Conservation (phyloP, 2,329 filamentous ascomycete species). For the Diaporthe sp. region DNA sequence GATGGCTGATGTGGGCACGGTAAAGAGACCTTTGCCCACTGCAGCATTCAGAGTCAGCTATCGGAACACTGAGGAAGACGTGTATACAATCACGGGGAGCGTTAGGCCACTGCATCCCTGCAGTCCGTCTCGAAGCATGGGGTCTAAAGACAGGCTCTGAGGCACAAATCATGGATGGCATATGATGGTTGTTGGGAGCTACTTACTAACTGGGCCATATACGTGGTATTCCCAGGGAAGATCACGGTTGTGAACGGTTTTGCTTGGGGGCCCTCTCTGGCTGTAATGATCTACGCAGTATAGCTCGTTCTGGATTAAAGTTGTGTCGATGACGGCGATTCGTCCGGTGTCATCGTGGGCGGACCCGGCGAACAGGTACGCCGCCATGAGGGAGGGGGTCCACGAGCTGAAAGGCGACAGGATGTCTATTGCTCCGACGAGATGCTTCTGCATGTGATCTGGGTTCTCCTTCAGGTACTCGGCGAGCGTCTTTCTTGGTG, state of each 20-base stretch:
- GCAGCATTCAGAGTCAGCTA: neutral
- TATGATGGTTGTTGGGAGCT: neutral
- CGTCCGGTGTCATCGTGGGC: neutral
- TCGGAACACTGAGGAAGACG: too few species aligned
- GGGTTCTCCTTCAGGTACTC: neutral
- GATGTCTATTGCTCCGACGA: neutral
- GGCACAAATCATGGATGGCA: neutral
- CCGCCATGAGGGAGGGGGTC: constrained; percentile 14
- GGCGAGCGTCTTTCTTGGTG: neutral
- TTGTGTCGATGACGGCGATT: constrained; percentile 11
- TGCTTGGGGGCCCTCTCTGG: neutral
- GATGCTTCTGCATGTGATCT: constrained; percentile 19
- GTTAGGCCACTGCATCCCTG: neutral
- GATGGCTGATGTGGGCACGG: neutral
- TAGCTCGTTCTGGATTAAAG: constrained; percentile 10
- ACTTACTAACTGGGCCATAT: constrained; percentile 6
- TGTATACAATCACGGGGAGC: neutral
- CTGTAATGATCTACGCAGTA: constrained; percentile 20
- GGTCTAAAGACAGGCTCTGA: neutral
- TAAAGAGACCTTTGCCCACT: constrained; percentile 4
- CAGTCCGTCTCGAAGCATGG: neutral
- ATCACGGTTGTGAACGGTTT: neutral
- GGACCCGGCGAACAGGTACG: neutral
- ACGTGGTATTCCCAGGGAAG: constrained; percentile 13
- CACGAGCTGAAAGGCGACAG: constrained; percentile 17